These are phyloP conservation scores for Aspergillus saccharolyticus DNA, from an alignment of 495 filamentous ascomycete species.

Conservation along the genomic window DNA sequence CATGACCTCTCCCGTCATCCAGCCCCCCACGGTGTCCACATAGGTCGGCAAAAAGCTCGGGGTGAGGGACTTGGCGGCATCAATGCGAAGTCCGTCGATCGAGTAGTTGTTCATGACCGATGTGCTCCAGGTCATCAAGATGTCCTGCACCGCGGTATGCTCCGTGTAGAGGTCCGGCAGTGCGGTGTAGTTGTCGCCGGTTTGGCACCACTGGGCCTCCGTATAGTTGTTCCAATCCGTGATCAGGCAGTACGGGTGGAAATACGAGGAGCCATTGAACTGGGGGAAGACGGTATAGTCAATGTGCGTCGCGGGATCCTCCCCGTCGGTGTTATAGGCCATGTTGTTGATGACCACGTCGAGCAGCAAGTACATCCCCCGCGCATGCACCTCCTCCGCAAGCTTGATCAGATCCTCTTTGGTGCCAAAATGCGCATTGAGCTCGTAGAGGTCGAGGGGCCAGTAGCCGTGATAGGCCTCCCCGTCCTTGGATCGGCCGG, in stretches of 20 bases:
- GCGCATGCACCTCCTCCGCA: constrained; percentile 16
- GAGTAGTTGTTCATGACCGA: constrained; percentile 56
- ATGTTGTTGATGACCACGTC: constrained; percentile 68
- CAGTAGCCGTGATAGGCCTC: constrained; percentile 34
- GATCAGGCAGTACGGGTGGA: constrained; percentile 55
- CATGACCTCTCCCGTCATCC: constrained; percentile 6
- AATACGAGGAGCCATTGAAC: constrained; percentile 55
- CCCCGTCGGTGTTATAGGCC: constrained; percentile 45
- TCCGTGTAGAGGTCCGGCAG: constrained; percentile 61
- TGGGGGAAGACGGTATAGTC: constrained; percentile 52
- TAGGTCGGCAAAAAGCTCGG: constrained; percentile 45
- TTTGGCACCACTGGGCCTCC: constrained; percentile 45
- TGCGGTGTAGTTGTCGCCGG: constrained; percentile 48
- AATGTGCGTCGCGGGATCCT: constrained; percentile 29
- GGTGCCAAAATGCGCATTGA: constrained; percentile 24
- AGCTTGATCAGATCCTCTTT: constrained; percentile 20
- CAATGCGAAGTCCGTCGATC: constrained; percentile 66
- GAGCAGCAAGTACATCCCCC: constrained; percentile 56
- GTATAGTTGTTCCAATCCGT: constrained; percentile 28
- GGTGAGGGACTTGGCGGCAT: constrained; percentile 59
- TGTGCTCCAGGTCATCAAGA: constrained; percentile 55
- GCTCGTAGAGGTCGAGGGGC: constrained; percentile 21
- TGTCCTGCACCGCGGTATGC: constrained; percentile 42
- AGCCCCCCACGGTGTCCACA: constrained; percentile 11
- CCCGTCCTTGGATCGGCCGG: constrained; percentile 42